Percentiles rank a stretch among this genome's conserved stretches.
phyloP scores from a whole-genome alignment of 768 basidiomycete species.

The Leccinum longicurvipes region DNA sequence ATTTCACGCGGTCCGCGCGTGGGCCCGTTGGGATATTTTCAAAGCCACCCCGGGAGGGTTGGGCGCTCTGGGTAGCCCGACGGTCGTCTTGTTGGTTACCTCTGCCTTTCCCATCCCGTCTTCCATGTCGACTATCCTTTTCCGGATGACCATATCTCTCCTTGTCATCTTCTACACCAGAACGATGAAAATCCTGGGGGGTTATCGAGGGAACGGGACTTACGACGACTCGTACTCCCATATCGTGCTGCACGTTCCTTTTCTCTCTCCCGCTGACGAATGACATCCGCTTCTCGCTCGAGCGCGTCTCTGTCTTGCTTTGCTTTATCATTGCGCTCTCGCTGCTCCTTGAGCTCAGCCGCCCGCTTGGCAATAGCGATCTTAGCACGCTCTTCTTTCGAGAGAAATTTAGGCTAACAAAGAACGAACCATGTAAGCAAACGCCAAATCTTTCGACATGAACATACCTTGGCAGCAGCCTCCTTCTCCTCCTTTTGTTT shows the following conservation, averaged over 20 bases:
- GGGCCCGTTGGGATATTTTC: constrained; percentile 83
- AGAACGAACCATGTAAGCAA: constrained; percentile 4
- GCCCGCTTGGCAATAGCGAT: constrained; percentile 85
- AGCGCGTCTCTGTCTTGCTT: constrained; percentile 63
- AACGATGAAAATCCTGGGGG: constrained; percentile 4
- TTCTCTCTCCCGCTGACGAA: constrained; percentile 51
- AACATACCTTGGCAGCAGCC: constrained; percentile 79
- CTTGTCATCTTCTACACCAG: constrained; percentile 43
- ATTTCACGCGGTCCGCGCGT: constrained; percentile 65
- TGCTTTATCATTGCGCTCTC: constrained; percentile 58
- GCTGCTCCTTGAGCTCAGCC: constrained; percentile 75
- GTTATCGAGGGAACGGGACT: constrained; percentile 2
- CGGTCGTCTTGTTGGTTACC: constrained; percentile 37
- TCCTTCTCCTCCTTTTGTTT: constrained; percentile 89
- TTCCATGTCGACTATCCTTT: constrained; percentile 42
- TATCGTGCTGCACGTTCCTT: constrained; percentile 34
- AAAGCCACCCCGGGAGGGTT: constrained; percentile 43
- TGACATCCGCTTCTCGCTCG: constrained; percentile 71
- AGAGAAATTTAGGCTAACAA: constrained; percentile 89
- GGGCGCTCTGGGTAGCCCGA: constrained; percentile 31
- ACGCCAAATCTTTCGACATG: not conserved
- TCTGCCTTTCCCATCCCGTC: constrained; percentile 39
- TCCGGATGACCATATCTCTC: constrained; percentile 49
- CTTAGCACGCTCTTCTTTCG: constrained; percentile 87
- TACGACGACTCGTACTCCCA: constrained; percentile 37